A percentile compares a stretch with the other conserved stretches of the same genome.
These are phyloP conservation scores for Echinochloa phyllopogon DNA, from an alignment of 176 grass and related monocot genomes.

Conservation along the genomic window DNA sequence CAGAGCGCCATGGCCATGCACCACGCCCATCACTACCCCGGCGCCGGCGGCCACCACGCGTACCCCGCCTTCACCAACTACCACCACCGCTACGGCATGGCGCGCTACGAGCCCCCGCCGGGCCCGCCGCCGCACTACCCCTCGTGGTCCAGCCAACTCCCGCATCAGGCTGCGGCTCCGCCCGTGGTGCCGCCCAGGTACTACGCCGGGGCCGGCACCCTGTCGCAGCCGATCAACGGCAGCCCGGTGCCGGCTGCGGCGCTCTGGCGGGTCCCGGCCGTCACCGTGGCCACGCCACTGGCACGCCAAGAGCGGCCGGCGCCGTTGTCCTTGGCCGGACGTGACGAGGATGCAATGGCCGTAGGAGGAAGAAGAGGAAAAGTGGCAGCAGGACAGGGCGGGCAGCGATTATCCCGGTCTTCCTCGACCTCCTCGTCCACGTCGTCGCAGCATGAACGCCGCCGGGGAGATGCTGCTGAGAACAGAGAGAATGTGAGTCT, in stretches of 20 bases:
- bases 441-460: conserved; percentile 58
- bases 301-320: conserved; percentile 48
- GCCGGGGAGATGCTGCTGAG: conserved; percentile 36
- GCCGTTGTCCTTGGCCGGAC: conserved; percentile 37
- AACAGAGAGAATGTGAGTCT: conserved; percentile 74
- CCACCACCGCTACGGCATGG: conserved; percentile 49
- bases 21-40: conserved; percentile 52
- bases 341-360: conserved; percentile 50
- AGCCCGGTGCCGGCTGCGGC: conserved; percentile 55
- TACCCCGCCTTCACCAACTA: conserved; percentile 66
- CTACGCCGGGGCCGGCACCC: conserved; percentile 60
- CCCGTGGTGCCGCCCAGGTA: conserved; percentile 46
- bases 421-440: conserved; percentile 51
- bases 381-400: not conserved
- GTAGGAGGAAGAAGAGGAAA: conserved; percentile 35
- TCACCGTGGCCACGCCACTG: conserved; percentile 10
- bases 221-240: conserved; percentile 71
- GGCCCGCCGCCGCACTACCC: conserved; percentile 64
- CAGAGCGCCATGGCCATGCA: conserved; percentile 79
- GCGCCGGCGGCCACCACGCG: conserved; percentile 24
- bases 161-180: not conserved
- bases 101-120: conserved; percentile 44
- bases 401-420: conserved; percentile 38
- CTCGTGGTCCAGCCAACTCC: conserved; percentile 56
- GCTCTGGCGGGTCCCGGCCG: conserved; percentile 58